Evolutionary conservation across 1,139 yeast genomes (phyloP), one percentile per base, ranked within the genome.

Genomic region (Eremothecium cymbalariae): DNA sequence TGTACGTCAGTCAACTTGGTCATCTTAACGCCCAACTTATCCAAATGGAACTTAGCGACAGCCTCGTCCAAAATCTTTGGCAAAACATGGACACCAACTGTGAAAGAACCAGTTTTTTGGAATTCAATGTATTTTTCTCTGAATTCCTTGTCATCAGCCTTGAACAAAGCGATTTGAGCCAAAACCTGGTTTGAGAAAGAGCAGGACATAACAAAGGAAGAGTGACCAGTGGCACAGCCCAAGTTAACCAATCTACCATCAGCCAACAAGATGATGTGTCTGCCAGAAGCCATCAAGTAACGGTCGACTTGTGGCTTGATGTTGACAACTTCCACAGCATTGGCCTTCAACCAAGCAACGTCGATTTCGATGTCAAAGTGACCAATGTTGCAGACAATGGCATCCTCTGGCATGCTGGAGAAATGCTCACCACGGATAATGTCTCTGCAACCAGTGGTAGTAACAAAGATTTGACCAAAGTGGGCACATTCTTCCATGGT

Each of bases 211-310:
- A 90, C 98, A 64, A 90, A 90, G 36, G 97, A 86, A 42, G 98
- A 83, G 77, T 90, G 99, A 63, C 99, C 99, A 62, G 98, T 93
- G 64, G 98, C 99, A 74, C 98, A 93, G 59, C 99, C 99, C 67
- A 90, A 77, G 88, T 90, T 90, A 65, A 90, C 98, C 63, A 90
- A 81, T 77, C 99, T 88, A 71, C 99, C 99, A 70, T 88, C 96
- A 54, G 99, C 99, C 61, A 90, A 82, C 64, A 90, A 76, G 70
- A 90, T 88, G 62, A 90, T 63, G 74, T 90, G 98, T 65, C 83
- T 85, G 61, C 98, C 98, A 59, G 72, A 73, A 62, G 76, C 70
- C 73, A 90, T 68, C 67, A 85, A 74, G 81, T 68, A 90, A 74
- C 99, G 84, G 81, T 90, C 99, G 60, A 90, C 99, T 72, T 88